A percentile compares a stretch with the other conserved stretches of the same genome.
These are phyloP conservation scores for Populus tremula DNA, from an alignment of 345 rosid genomes.

Conservation along the genomic window DNA sequence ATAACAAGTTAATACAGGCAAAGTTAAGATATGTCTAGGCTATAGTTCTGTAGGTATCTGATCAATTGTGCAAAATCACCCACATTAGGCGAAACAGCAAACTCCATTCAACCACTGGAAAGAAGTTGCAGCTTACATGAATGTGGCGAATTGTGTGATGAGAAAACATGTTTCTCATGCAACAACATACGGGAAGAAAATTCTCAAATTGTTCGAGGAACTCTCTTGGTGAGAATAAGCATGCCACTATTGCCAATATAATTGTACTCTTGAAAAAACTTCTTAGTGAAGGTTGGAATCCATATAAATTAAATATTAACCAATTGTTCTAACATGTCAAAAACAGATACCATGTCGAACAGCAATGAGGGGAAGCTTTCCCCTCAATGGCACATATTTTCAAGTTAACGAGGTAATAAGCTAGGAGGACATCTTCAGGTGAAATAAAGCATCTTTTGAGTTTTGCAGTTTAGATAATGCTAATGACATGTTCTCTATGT, in stretches of 20 bases:
- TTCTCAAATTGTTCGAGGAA: constrained; percentile 77
- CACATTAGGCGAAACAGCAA: constrained; percentile 67
- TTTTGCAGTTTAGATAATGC: not conserved
- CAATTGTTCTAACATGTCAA: not conserved
- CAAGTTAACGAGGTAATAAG: constrained; percentile 63
- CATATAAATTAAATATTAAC: not conserved
- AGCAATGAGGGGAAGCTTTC: constrained; percentile 52
- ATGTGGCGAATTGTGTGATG: constrained; percentile 46
- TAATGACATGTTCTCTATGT: not conserved
- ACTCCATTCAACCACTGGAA: constrained; percentile 65
- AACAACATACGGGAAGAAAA: constrained; percentile 62
- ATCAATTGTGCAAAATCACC: not conserved
- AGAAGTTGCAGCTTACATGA: constrained; percentile 51
- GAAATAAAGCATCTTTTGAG: not conserved
- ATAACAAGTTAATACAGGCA: not conserved
- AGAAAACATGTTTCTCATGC: constrained; percentile 73
- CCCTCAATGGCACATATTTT: constrained; percentile 78
- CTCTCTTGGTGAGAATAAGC: constrained; percentile 64
- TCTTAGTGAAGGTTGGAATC: not conserved
- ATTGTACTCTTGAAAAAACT: not conserved
- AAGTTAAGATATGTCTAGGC: not conserved
- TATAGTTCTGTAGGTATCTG: not conserved
- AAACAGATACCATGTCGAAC: constrained; percentile 66
- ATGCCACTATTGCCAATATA: not conserved
- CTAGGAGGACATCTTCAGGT: not conserved